These are phyloP conservation scores for Ajuga chamaepitys DNA, from an alignment of 257 asterid genomes.

Conservation along the genomic window DNA sequence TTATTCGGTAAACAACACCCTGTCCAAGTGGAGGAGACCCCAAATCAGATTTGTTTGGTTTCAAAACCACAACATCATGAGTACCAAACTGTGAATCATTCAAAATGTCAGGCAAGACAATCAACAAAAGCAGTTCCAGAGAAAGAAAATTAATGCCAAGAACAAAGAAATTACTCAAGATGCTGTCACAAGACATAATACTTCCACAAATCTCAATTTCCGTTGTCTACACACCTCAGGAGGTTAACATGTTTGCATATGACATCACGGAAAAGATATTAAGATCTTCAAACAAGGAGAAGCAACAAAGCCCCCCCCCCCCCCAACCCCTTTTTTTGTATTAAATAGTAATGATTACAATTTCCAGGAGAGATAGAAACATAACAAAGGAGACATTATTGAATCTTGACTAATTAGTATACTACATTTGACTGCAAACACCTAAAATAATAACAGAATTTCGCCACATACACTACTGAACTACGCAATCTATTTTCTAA, in stretches of 20 bases:
- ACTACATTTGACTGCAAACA: background rate
- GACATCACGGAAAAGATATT: background rate
- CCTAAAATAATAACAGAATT: background rate
- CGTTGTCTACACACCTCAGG: background rate
- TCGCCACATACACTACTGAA: background rate
- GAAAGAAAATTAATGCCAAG: background rate
- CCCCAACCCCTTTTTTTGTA: no score
- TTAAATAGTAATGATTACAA: background rate
- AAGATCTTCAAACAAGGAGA: background rate
- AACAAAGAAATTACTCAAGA: background rate
- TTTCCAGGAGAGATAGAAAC: background rate
- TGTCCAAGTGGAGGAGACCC: constrained; percentile 92
- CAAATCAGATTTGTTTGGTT: constrained; percentile 84
- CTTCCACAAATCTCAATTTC: background rate
- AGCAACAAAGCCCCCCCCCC: background rate
- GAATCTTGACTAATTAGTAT: background rate
- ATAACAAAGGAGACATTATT: background rate
- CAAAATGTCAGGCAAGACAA: constrained; percentile 14
- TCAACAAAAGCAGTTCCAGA: background rate
- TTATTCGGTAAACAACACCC: constrained; percentile 89
- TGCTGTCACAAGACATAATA: constrained; percentile 11
- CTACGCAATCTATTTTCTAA: background rate
- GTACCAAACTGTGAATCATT: constrained; percentile 62
- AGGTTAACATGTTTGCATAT: background rate
- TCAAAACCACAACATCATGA: constrained; percentile 86